phyloP scores from a whole-genome alignment of 768 basidiomycete species.

The Boletus reticuloceps region DNA sequence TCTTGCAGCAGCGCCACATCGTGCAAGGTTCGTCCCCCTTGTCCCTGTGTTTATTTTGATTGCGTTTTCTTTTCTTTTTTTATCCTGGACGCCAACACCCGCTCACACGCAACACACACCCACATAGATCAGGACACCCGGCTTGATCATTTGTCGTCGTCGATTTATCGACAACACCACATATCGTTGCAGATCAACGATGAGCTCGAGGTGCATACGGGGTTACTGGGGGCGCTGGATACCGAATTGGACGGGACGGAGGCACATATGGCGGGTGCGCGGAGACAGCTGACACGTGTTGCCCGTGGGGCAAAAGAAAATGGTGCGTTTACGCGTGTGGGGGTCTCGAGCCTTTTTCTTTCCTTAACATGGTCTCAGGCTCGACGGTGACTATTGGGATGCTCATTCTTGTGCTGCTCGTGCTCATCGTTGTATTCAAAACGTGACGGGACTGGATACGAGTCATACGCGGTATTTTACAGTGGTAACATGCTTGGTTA shows the following conservation, averaged over 20 bases:
- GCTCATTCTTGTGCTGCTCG: conserved; percentile 71
- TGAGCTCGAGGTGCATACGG: conserved; percentile 88
- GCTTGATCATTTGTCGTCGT: conserved; percentile 78
- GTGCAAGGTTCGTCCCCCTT: conserved; percentile 68
- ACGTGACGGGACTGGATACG: conserved; percentile 40
- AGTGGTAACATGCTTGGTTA: conserved; percentile 6
- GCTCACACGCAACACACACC: not conserved
- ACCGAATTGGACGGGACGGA: conserved; percentile 74
- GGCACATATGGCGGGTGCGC: conserved; percentile 60
- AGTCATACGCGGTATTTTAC: not conserved
- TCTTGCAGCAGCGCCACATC: conserved; percentile 74
- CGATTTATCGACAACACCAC: conserved; percentile 84
- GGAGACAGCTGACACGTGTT: conserved; percentile 68
- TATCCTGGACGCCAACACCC: no score
- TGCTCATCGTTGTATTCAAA: conserved; percentile 83
- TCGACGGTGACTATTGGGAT: conserved; percentile 67
- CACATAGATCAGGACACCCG: conserved; percentile 86
- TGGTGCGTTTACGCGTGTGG: conserved; percentile 44
- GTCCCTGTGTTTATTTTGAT: not conserved
- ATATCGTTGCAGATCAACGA: conserved; percentile 89
- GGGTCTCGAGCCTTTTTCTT: no score
- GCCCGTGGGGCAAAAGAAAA: conserved; percentile 77
- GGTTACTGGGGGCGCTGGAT: conserved; percentile 83
- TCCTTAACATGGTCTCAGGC: conserved; percentile 40
- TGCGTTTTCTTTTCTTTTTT: no score